Conservation (phyloP, 2,329 filamentous ascomycete species). For the Aureobasidium melanogenum region DNA sequence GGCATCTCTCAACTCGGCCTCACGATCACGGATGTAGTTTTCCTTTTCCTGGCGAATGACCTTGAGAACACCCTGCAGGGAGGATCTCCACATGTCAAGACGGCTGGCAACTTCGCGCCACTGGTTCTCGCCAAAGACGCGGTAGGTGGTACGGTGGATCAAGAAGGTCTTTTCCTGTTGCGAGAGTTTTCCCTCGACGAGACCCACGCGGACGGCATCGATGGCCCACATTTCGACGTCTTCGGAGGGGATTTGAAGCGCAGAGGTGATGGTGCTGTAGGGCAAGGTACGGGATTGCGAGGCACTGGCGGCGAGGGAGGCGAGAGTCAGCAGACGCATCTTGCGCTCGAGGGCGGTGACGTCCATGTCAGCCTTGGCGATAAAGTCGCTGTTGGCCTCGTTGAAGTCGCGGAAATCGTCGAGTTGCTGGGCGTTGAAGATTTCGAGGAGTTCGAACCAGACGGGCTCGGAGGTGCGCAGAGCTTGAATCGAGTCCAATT, state of each 20-base stretch:
- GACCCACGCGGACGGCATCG: constrained; percentile 88
- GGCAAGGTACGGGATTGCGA: constrained; percentile 73
- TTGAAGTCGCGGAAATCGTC: constrained; percentile 95
- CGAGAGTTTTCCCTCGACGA: constrained; percentile 93
- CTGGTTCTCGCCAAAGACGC: constrained; percentile 95
- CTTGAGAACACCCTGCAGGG: constrained; percentile 66
- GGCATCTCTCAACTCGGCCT: constrained; percentile 51
- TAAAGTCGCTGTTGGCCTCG: constrained; percentile 78
- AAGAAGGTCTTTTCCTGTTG: constrained; percentile 90
- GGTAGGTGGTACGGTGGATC: constrained; percentile 91
- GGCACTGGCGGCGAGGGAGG: constrained; percentile 75
- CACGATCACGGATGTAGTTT: constrained; percentile 66
- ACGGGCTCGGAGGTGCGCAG: constrained; percentile 75
- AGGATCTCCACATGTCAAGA: constrained; percentile 83
- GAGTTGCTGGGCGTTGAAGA: constrained; percentile 88
- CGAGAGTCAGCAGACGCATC: constrained; percentile 90
- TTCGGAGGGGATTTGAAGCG: constrained; percentile 69
- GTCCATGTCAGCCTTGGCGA: constrained; percentile 66
- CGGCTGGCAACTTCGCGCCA: constrained; percentile 90
- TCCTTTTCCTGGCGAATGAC: constrained; percentile 75
- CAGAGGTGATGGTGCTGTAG: constrained; percentile 74
- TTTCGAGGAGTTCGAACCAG: constrained; percentile 86
- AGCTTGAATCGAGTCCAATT: constrained; percentile 70
- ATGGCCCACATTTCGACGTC: constrained; percentile 99
- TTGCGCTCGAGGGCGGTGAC: constrained; percentile 74